Base-by-base conservation (phyloP, 177 flowering plant genomes). In the Viscum album region DNA sequence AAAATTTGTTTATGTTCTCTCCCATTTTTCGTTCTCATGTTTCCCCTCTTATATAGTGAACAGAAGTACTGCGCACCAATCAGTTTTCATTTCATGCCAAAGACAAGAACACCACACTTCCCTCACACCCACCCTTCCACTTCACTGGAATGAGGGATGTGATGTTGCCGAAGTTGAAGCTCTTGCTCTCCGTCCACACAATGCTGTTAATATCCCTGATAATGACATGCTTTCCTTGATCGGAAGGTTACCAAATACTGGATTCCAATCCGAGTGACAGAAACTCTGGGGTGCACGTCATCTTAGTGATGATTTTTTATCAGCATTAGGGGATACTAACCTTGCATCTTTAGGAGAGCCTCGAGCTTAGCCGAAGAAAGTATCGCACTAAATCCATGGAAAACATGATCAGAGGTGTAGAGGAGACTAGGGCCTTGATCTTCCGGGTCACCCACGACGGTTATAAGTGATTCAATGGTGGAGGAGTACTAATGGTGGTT, bases 141-240 rank as follows among this genome's bases (percentile, higher is more conserved):
- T 79, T 47, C 1, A 78, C 5, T 0, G 97, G 96, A 0, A 87
- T 66, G 33, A 59, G 75, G 0, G 88, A 77, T 89, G 89, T 85
- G 1, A 77, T 84, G 0, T 24, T 7, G 35, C 73, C 26, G 58
- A 89, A 96, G 24, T 63, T 71, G 66, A 86, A 91, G 66, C 90
- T 85, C 67, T 70, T 70, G 12, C 89, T 84, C 68, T 88, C 94
- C 1, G 97, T 92, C 96, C 96, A 92, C 13, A 88, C 82, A 1
- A 96, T 96, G 2, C 96, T 89, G 65, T 91, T 96, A 5, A 91
- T 79, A 6, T 89, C 85, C 0, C 97, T 96, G 4, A 91, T 67
- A 28, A 91, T 76, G 24, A 91, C 89, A 23, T 71, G 74, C 1
- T 75, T 59, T 12, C 29, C 29, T 39, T 77, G 84, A n/a, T n/a